Percentiles rank a stretch among this genome's conserved stretches.
These are phyloP conservation scores for Choricystis sp. DNA, from an alignment of 139 green algal genomes.

Conservation along the genomic window DNA sequence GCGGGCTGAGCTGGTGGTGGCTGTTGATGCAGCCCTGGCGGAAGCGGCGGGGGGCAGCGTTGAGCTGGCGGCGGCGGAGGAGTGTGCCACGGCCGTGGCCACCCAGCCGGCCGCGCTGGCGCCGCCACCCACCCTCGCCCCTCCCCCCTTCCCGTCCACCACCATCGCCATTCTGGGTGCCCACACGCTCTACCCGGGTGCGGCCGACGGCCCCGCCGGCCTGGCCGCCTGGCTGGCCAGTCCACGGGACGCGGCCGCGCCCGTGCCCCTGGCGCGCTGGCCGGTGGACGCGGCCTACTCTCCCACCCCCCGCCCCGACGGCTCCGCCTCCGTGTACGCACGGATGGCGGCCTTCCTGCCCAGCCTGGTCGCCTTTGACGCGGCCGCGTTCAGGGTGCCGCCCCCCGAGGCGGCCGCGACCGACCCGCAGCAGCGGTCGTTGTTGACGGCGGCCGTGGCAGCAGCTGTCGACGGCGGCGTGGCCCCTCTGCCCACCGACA, in stretches of 20 bases:
- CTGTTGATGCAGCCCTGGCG: neutral
- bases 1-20: neutral
- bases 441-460: constrained; percentile 18
- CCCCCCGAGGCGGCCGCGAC: constrained; percentile 25
- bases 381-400: constrained; percentile 32
- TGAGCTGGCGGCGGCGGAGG: neutral
- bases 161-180: neutral
- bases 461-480: neutral
- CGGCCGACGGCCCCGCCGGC: neutral
- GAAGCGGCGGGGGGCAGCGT: neutral
- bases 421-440: constrained; percentile 62
- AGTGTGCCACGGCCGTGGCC: neutral
- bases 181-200: neutral
- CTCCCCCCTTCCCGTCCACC: neutral
- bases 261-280: constrained; percentile 14
- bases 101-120: too few relatives aligned
- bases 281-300: constrained; percentile 13
- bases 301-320: neutral
- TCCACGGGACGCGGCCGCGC: neutral
- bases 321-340: constrained; percentile 7
- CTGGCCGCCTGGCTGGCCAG: neutral
- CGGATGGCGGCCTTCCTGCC: constrained; percentile 43
- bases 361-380: constrained; percentile 41
- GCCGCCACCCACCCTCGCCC: neutral
- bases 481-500: neutral